phyloP scores from a whole-genome alignment of 1,139 yeast genomes.

The Chernovozyma sophiae-reginae region DNA sequence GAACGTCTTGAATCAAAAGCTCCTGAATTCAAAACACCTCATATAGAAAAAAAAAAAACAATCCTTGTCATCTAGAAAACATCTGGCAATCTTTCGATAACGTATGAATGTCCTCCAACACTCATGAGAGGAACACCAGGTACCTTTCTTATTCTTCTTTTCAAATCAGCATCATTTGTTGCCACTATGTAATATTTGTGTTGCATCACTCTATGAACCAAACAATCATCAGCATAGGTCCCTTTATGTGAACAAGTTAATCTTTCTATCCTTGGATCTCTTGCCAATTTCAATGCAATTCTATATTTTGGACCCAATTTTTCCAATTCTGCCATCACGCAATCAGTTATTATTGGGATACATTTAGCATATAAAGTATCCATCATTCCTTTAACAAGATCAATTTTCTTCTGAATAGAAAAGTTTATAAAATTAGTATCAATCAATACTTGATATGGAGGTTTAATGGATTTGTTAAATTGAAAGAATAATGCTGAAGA shows the following conservation, averaged over 20 bases:
- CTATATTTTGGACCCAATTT: constrained; percentile 92
- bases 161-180: constrained; percentile 96
- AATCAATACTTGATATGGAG: constrained; percentile 91
- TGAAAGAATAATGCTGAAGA: constrained; percentile 94
- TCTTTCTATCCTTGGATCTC: constrained; percentile 87
- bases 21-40: no score
- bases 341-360: constrained; percentile 92
- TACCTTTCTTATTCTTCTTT: constrained; percentile 87
- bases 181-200: constrained; percentile 97
- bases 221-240: constrained; percentile 96
- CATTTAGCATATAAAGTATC: constrained; percentile 92
- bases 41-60: no score
- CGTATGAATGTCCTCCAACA: constrained; percentile 91
- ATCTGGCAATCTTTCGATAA: constrained; percentile 90
- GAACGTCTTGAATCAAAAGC: no score
- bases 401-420: constrained; percentile 91
- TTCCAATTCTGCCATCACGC: constrained; percentile 97
- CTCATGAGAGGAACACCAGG: constrained; percentile 97
- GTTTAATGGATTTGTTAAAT: constrained; percentile 87
- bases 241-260: constrained; percentile 90
- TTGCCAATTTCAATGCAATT: constrained; percentile 86
- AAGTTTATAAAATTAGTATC: constrained; percentile 97
- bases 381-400: constrained; percentile 92
- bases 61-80: constrained; percentile 68
- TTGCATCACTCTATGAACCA: constrained; percentile 87